These are phyloP conservation scores for Tulasnella sp. DNA, from an alignment of 768 basidiomycete genomes.

Conservation along the genomic window DNA sequence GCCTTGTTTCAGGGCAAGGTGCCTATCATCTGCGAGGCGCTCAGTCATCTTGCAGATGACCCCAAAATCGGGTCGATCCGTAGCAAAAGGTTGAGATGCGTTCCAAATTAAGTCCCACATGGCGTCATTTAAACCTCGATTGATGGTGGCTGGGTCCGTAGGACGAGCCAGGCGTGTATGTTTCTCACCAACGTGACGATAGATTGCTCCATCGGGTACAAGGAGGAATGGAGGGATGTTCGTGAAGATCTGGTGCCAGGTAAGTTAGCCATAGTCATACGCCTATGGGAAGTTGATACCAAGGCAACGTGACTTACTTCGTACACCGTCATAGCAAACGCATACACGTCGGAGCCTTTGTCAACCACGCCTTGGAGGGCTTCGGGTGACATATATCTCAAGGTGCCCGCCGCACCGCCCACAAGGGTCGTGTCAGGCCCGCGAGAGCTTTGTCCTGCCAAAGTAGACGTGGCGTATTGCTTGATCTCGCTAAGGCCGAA, in stretches of 20 bases:
- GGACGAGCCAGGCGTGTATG: background rate
- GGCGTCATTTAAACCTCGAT: background rate
- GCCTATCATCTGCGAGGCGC: background rate
- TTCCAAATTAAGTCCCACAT: background rate
- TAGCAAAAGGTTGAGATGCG: background rate
- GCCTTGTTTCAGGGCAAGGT: background rate
- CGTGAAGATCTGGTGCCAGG: background rate
- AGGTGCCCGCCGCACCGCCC: no score
- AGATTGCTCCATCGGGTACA: background rate
- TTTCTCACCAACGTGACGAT: background rate
- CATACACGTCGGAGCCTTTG: background rate
- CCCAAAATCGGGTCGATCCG: background rate
- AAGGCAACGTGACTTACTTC: background rate
- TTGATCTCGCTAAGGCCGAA: constrained; percentile 5
- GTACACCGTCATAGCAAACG: background rate
- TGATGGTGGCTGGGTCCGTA: background rate
- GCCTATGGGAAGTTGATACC: background rate
- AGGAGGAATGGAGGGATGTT: background rate
- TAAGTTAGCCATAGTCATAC: no score
- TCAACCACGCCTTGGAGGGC: background rate
- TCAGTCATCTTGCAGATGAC: background rate
- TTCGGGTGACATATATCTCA: constrained; percentile 3
- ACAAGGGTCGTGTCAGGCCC: no score
- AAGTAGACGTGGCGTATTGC: background rate
- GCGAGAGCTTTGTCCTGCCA: no score